Conservation (phyloP, 768 basidiomycete genomes). For the Lactifluus hygrophoroides region DNA sequence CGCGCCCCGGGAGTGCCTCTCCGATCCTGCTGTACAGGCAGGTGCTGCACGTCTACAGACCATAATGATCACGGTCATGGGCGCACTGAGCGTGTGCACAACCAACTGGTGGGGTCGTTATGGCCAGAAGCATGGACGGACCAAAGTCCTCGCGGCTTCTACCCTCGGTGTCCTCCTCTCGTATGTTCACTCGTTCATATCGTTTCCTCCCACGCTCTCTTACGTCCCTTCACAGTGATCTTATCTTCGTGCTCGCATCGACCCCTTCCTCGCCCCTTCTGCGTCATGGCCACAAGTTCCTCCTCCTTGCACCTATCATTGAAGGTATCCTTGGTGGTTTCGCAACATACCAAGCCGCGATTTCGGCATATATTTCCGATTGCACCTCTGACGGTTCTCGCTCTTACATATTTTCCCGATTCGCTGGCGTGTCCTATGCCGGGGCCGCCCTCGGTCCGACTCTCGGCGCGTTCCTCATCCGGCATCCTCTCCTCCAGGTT, state of each 20-base stretch:
- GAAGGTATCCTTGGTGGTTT: slow-evolving; percentile 81
- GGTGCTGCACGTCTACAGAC: slow-evolving; percentile 69
- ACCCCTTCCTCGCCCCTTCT: slow-evolving; percentile 48
- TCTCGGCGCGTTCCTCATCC: slow-evolving; percentile 48
- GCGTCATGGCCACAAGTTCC: slow-evolving; percentile 60
- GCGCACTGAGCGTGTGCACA: slow-evolving; percentile 68
- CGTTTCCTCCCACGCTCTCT: slow-evolving; percentile 8
- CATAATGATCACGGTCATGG: slow-evolving; percentile 69
- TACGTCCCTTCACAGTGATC: slow-evolving; percentile 44
- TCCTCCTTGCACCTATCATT: slow-evolving; percentile 67
- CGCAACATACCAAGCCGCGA: slow-evolving; percentile 55
- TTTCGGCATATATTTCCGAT: slow-evolving; percentile 60
- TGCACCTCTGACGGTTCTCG: slow-evolving; percentile 81
- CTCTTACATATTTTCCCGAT: slow-evolving; percentile 46
- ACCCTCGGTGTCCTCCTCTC: slow-evolving; percentile 64
- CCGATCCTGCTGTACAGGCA: slow-evolving; percentile 52
- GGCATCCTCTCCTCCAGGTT: slow-evolving; percentile 32
- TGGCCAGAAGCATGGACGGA: slow-evolving; percentile 70
- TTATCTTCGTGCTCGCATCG: slow-evolving; percentile 73
- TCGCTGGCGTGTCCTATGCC: slow-evolving; percentile 67
- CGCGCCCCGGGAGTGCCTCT: slow-evolving; percentile 33
- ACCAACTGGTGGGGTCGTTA: slow-evolving; percentile 84
- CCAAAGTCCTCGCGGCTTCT: slow-evolving; percentile 57
- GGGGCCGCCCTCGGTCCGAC: slow-evolving; percentile 76
- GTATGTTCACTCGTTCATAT: slow-evolving; percentile 42